A percentile compares a stretch with the other conserved stretches of the same genome.
These are phyloP conservation scores for Hypoxylon cercidicola DNA, from an alignment of 495 filamentous ascomycete species.

Conservation along the genomic window DNA sequence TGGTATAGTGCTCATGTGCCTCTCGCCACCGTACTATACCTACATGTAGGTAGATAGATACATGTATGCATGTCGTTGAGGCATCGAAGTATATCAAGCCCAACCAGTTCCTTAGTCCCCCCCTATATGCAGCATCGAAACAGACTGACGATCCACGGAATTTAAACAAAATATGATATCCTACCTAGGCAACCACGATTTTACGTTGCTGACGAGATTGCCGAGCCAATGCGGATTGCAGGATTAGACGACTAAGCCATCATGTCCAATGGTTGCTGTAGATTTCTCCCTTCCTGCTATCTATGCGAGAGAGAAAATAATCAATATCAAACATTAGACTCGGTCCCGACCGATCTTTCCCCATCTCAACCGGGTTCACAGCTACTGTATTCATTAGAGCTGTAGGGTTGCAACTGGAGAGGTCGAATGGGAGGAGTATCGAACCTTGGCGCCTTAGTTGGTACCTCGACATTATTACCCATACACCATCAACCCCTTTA, in stretches of 20 bases:
- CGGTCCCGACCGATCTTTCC: slow-evolving; percentile 17
- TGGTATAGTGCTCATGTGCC: neutral
- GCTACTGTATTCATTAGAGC: neutral
- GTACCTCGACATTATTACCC: slow-evolving; percentile 3
- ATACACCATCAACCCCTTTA: slow-evolving; percentile 1
- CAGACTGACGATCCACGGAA: neutral
- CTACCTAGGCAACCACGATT: slow-evolving; percentile 4
- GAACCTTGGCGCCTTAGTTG: slow-evolving; percentile 4
- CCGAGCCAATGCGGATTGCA: slow-evolving; percentile 31
- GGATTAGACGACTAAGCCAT: slow-evolving; percentile 18
- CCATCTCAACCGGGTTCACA: slow-evolving; percentile 1
- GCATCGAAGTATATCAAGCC: slow-evolving; percentile 16
- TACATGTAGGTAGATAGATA: too few species aligned
- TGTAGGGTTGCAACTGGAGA: slow-evolving; percentile 6
- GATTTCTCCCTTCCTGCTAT: neutral
- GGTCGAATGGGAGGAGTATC: slow-evolving; percentile 9
- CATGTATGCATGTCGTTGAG: slow-evolving; percentile 26
- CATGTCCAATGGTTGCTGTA: slow-evolving; percentile 10
- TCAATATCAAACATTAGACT: slow-evolving; percentile 21
- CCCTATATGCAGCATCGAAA: slow-evolving; percentile 3
- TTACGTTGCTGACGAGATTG: slow-evolving; percentile 36
- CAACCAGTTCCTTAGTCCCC: neutral
- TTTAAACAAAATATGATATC: slow-evolving; percentile 19
- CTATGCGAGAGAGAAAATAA: slow-evolving; percentile 10
- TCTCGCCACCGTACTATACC: slow-evolving; percentile 10